Percentiles rank a stretch among this genome's conserved stretches.
Evolutionary conservation across 306 rosid species (phyloP).

Genomic region (Begonia masoniana): DNA sequence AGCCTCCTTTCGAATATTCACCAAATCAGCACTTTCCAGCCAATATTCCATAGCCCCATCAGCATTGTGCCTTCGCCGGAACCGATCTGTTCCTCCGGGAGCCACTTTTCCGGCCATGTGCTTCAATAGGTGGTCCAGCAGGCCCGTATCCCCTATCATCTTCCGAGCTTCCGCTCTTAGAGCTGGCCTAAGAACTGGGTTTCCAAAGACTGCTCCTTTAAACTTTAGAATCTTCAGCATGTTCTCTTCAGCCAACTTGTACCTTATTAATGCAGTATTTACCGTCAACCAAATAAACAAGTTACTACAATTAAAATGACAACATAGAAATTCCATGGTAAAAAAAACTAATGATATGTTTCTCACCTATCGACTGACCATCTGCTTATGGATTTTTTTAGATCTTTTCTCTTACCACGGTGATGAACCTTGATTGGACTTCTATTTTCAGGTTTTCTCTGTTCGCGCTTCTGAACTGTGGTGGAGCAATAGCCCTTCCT

Average conservation of each 20-base stretch:
- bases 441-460: slow-evolving; percentile 14
- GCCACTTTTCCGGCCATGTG: slow-evolving; percentile 92
- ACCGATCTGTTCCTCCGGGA: slow-evolving; percentile 65
- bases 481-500: slow-evolving; percentile 19
- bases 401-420: slow-evolving; percentile 21
- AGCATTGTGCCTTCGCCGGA: slow-evolving; percentile 67
- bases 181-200: slow-evolving; percentile 56
- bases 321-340: not conserved
- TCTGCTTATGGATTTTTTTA: slow-evolving; percentile 32
- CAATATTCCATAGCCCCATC: slow-evolving; percentile 96
- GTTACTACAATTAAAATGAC: not conserved
- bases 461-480: slow-evolving; percentile 11
- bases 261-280: slow-evolving; percentile 29
- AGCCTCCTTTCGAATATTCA: slow-evolving; percentile 43
- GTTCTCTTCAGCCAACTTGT: slow-evolving; percentile 57
- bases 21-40: slow-evolving; percentile 77
- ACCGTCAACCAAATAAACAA: not conserved
- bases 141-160: slow-evolving; percentile 80
- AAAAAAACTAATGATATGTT: not conserved
- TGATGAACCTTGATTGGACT: slow-evolving; percentile 16
- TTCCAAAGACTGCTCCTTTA: slow-evolving; percentile 47
- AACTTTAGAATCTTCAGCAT: slow-evolving; percentile 68
- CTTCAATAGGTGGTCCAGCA: slow-evolving; percentile 81
- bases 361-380: slow-evolving; percentile 41
- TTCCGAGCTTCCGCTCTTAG: slow-evolving; percentile 73